Percentiles rank a stretch among this genome's conserved stretches.
These are phyloP conservation scores for Pseudocercospora crystallina DNA, from an alignment of 2,329 filamentous ascomycete genomes.

Conservation along the genomic window DNA sequence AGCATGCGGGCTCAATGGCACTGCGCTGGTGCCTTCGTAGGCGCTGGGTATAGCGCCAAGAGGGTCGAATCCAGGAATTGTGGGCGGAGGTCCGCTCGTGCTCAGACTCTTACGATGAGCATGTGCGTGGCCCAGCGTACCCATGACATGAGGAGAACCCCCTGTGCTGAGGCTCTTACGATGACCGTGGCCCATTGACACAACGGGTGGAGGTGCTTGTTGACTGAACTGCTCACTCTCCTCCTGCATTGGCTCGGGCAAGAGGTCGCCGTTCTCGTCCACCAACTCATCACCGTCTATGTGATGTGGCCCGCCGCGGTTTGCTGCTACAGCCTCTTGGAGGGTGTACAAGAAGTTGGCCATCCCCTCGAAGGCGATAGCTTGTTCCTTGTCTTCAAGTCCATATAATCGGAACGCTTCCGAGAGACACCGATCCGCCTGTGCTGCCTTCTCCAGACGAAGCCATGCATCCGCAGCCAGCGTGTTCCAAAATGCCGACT, in stretches of 20 bases:
- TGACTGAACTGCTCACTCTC: constrained; percentile 37
- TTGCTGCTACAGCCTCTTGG: constrained; percentile 59
- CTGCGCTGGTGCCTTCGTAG: constrained; percentile 20
- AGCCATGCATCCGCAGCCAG: constrained; percentile 84
- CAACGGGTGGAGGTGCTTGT: constrained; percentile 7
- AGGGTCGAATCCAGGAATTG: constrained; percentile 31
- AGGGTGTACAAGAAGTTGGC: constrained; percentile 65
- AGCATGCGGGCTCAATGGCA: constrained; percentile 23
- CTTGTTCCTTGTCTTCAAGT: constrained; percentile 22
- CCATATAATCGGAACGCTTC: constrained; percentile 60
- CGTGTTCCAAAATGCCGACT: constrained; percentile 86
- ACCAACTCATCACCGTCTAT: constrained; percentile 35
- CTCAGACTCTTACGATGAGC: constrained; percentile 48
- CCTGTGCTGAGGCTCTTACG: constrained; percentile 45
- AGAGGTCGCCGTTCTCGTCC: constrained; percentile 20
- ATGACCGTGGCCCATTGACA: constrained; percentile 34
- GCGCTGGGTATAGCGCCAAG: constrained; percentile 32
- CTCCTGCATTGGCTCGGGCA: constrained; percentile 35
- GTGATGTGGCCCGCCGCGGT: constrained; percentile 37
- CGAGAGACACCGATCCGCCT: constrained; percentile 75
- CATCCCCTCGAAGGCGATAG: constrained; percentile 51
- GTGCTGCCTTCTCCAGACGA: constrained; percentile 69
- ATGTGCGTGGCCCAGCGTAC: constrained; percentile 21
- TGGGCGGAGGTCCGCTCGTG: constrained; percentile 26
- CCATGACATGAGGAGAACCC: constrained; percentile 18